A percentile compares a stretch with the other conserved stretches of the same genome.
phyloP scores from a whole-genome alignment of 2,329 filamentous ascomycete genomes.

The Penicillium sp. region DNA sequence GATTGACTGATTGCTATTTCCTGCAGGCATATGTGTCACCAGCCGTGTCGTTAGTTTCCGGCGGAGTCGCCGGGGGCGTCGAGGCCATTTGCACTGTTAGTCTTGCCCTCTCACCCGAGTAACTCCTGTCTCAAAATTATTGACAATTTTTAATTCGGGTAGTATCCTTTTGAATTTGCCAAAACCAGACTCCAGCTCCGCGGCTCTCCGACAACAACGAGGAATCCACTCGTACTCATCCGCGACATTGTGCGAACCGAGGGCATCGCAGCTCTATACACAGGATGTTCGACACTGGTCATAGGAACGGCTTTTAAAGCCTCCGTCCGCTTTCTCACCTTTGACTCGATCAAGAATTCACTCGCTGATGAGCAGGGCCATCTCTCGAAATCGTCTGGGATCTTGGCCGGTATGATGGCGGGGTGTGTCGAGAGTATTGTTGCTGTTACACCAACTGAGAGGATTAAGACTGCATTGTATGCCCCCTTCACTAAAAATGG shows the following conservation, averaged over 20 bases:
- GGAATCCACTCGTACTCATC: slow-evolving; percentile 58
- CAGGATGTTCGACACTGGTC: slow-evolving; percentile 59
- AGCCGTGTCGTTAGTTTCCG: slow-evolving; percentile 47
- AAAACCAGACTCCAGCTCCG: slow-evolving; percentile 62
- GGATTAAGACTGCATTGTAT: slow-evolving; percentile 62
- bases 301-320: slow-evolving; percentile 62
- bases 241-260: slow-evolving; percentile 52
- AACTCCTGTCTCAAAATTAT: neutral
- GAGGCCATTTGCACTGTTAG: slow-evolving; percentile 50
- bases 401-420: slow-evolving; percentile 62
- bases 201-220: slow-evolving; percentile 32
- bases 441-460: slow-evolving; percentile 65
- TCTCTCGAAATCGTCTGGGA: slow-evolving; percentile 53
- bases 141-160: neutral
- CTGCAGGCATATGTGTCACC: slow-evolving; percentile 28
- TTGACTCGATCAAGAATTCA: slow-evolving; percentile 60
- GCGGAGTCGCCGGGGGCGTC: slow-evolving; percentile 51
- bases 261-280: slow-evolving; percentile 58
- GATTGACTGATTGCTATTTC: neutral
- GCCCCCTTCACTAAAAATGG: neutral
- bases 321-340: slow-evolving; percentile 62
- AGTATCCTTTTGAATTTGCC: slow-evolving; percentile 65
- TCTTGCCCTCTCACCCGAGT: no score
- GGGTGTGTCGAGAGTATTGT: slow-evolving; percentile 59
- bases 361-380: slow-evolving; percentile 52